Percentiles rank a stretch among this genome's conserved stretches.
Evolutionary conservation across 768 basidiomycete species (phyloP).

Genomic region (Hericium alpestre): DNA sequence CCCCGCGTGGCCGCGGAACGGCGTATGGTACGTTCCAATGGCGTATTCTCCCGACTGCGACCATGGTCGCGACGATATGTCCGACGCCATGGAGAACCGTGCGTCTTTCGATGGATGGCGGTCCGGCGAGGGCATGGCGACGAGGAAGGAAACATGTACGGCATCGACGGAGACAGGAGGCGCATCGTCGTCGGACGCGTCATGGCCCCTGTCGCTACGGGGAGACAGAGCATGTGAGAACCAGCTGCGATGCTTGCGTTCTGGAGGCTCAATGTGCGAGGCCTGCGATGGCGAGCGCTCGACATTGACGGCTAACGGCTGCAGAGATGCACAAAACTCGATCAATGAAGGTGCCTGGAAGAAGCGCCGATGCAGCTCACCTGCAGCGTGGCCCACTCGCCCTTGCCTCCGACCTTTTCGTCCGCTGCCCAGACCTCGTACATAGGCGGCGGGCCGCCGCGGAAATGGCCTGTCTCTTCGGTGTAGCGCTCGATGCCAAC

Average conservation of each 20-base stretch:
- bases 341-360: not conserved
- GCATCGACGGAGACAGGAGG: not conserved
- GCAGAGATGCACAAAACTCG: not conserved
- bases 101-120: not conserved
- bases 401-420: not conserved
- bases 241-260: not conserved
- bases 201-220: not conserved
- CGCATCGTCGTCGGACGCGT: not conserved
- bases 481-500: not conserved
- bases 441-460: not conserved
- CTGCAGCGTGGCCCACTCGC: not conserved
- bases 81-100: not conserved
- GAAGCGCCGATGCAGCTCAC: not conserved
- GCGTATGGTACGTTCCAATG: constrained; percentile 8
- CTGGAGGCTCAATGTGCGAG: not conserved
- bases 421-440: not conserved
- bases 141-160: constrained; percentile 3
- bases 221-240: not conserved
- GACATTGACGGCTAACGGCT: not conserved
- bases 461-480: not conserved
- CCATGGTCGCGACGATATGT: not conserved
- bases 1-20: not conserved
- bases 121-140: constrained; percentile 7
- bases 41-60: constrained; percentile 7
- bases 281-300: not conserved